phyloP scores from a whole-genome alignment of 441 rosid genomes.

The Adansonia grandidieri region DNA sequence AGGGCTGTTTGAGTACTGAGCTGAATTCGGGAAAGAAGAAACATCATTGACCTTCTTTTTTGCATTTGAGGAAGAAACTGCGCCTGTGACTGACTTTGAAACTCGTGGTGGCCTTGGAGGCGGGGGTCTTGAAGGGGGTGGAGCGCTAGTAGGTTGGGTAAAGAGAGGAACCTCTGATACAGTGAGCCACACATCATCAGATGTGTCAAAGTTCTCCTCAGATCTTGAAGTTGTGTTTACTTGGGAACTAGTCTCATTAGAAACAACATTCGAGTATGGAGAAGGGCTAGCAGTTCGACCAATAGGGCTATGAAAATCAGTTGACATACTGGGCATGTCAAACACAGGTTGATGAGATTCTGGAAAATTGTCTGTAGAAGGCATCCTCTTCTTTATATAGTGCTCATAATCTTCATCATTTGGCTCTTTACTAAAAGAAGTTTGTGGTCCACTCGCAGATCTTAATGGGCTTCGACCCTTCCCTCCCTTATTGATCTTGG shows the following conservation, averaged over 20 bases:
- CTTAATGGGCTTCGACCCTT: conserved; percentile 53
- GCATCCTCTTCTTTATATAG: conserved; percentile 43
- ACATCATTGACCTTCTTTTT: conserved; percentile 55
- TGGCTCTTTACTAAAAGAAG: conserved; percentile 47
- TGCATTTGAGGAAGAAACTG: conserved; percentile 43
- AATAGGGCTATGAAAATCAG: conserved; percentile 41
- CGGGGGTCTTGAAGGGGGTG: conserved; percentile 96
- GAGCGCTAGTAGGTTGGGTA: conserved; percentile 80
- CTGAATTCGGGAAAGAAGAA: conserved; percentile 51
- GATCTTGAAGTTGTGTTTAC: conserved; percentile 44
- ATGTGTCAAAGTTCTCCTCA: conserved; percentile 50
- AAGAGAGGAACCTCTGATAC: conserved; percentile 89
- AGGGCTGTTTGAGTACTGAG: conserved; percentile 47
- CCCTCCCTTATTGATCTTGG: conserved; percentile 47
- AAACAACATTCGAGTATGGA: conserved; percentile 39
- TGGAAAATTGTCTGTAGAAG: conserved; percentile 42
- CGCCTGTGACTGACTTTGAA: conserved; percentile 42
- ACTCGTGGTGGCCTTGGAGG: conserved; percentile 81
- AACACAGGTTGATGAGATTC: conserved; percentile 49
- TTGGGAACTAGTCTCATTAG: conserved; percentile 46
- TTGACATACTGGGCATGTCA: conserved; percentile 49
- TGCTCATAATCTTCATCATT: conserved; percentile 48
- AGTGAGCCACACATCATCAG: conserved; percentile 85
- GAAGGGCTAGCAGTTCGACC: conserved; percentile 50
- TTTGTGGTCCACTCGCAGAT: conserved; percentile 46